Evolutionary conservation across 2,329 filamentous ascomycete genomes (phyloP).

Genomic region (Rutstroemia sp.): DNA sequence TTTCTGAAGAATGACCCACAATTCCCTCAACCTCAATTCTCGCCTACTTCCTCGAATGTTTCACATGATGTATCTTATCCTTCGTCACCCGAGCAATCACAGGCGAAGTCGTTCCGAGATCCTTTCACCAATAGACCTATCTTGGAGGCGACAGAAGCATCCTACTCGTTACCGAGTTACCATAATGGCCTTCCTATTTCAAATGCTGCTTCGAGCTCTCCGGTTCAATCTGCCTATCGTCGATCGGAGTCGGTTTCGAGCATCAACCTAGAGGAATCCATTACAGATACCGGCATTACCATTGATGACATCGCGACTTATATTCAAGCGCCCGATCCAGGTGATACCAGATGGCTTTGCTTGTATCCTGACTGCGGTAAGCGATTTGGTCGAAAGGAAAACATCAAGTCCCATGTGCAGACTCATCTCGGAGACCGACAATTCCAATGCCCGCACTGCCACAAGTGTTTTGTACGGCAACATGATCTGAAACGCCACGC

Average conservation of each 20-base stretch:
- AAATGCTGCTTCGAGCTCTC: constrained; percentile 13
- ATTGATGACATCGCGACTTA: constrained; percentile 73
- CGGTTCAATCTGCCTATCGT: constrained; percentile 36
- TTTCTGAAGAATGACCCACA: constrained; percentile 34
- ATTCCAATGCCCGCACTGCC: constrained; percentile 86
- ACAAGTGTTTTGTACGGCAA: constrained; percentile 93
- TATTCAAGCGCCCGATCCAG: constrained; percentile 64
- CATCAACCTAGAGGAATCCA: constrained; percentile 58
- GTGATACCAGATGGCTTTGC: constrained; percentile 75
- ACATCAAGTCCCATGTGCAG: constrained; percentile 97
- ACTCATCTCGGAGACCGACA: constrained; percentile 95
- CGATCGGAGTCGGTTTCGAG: constrained; percentile 52
- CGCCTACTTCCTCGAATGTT: constrained; percentile 27
- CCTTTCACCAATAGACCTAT: constrained; percentile 39
- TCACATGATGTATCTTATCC: constrained; percentile 42
- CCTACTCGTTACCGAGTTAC: constrained; percentile 16
- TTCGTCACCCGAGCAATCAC: constrained; percentile 45
- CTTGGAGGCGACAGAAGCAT: constrained; percentile 26
- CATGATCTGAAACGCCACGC: constrained; percentile 96
- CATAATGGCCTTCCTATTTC: constrained; percentile 13
- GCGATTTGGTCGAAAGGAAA: constrained; percentile 93
- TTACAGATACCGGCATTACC: constrained; percentile 76
- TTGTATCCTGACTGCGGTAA: constrained; percentile 75
- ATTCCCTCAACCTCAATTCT: constrained; percentile 19
- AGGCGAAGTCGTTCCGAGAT: constrained; percentile 36